A percentile compares a stretch with the other conserved stretches of the same genome.
Evolutionary conservation across 129 eudicot genomes (phyloP).

Genomic region (Ambrosia artemisiifolia): DNA sequence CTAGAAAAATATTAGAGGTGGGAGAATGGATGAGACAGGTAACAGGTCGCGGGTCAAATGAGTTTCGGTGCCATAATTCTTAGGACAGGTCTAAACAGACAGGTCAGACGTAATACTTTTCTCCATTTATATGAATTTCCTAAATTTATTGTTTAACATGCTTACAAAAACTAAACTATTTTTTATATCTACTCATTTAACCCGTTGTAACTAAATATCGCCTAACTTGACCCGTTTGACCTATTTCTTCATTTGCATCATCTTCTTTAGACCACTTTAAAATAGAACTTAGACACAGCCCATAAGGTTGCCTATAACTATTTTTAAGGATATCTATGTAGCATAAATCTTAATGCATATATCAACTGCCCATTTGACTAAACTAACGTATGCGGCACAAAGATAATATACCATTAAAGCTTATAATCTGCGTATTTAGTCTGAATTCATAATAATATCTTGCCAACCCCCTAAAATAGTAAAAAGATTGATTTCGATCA

Average conservation of each 20-base stretch:
- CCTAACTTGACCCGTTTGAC: neutral
- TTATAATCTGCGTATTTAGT: neutral
- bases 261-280: constrained; percentile 15
- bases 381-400: constrained; percentile 14
- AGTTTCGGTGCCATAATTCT: neutral
- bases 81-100: neutral
- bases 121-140: neutral
- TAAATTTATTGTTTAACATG: neutral
- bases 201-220: neutral
- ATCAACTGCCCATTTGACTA: constrained; percentile 14
- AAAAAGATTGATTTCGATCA: constrained; percentile 15
- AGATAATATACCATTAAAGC: constrained; percentile 10
- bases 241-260: constrained; percentile 5
- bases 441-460: constrained; percentile 11
- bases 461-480: neutral
- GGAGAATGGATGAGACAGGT: neutral
- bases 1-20: neutral
- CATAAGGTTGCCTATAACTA: constrained; percentile 13
- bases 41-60: neutral
- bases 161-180: neutral
- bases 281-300: constrained; percentile 12
- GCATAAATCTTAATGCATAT: constrained; percentile 15
- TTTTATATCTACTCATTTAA: neutral
- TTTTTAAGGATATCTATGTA: neutral
- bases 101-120: neutral